Base-by-base conservation (phyloP, 192 early-diverging fungal genomes). In the Allomyces javanicus region DNA sequence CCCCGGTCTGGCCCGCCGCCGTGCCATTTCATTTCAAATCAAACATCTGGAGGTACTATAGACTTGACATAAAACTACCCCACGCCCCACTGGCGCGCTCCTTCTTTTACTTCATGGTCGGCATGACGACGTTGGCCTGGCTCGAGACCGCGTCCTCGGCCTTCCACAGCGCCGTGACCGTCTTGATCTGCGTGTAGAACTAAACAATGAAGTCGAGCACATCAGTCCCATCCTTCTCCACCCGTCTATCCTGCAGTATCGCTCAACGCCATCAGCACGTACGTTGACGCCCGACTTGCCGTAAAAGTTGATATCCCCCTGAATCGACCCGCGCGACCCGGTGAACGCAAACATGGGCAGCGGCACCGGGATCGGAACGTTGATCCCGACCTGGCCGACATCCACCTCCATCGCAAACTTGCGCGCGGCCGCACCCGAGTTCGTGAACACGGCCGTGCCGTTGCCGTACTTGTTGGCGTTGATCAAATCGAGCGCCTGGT, bases 331-430 rank as follows among this genome's bases (percentile, higher is more conserved):
- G 66, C 89, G 80, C 65, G 81, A 85, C 1, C 93, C 94, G 19
- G 94, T 97, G 78, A 95, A 95, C 63, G 88, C 89, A 78, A 97
- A 97, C 85, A 93, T 92, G 66, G 94, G 94, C 68, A 97, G 77
- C 9, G 94, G 94, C 27, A 97, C 94, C 9, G 94, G 94, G 67
- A 96, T 96, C 9, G 94, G 93, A 24, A 94, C 90, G 40, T 85
- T 86, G 74, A 82, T 78, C 64, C 90, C 93, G 27, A 96, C 85
- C 77, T 97, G 94, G 19, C 94, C 94, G 27, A 87, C 92, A 72
- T 92, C 91, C 65, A 94, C 85, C 68, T 93, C 88, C 25, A 83
- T 73, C 72, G 85, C 79, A 78, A 97, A 95, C 77, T 87, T 86
- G 64, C 91, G 82, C 11, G 94, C 94, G 65, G 76, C 78, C 45